Evolutionary conservation across 2,329 filamentous ascomycete species (phyloP), one percentile per base, ranked within the genome.

Genomic region (Epichloe typhina): DNA sequence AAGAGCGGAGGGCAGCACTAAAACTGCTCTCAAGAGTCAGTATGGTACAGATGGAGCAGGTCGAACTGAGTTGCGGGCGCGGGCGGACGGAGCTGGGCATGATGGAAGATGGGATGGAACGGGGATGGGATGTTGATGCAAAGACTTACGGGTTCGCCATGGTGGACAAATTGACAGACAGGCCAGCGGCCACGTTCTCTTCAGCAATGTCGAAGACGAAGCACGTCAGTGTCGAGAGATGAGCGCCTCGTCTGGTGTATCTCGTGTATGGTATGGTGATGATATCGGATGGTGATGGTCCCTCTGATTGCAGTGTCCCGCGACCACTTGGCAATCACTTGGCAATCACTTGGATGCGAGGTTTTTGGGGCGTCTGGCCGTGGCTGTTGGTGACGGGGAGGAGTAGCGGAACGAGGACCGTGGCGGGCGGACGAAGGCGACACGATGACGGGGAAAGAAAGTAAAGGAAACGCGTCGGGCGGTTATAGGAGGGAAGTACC

Each of bases 1-100:
- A 91, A 55, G 86, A 86, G 70, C 86, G 86, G 70, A 93, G 86
- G 69, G 84, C 81, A 60, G 77, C 77, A 60, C 80, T 77, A 63
- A 91, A 68, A 62, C 84, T 84, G 49, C 42, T 43, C 35, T 11
- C 36, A 3, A n/a, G 15, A 37, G 33, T 49, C 40, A 49, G 15
- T 21, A 43, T 37, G 17, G 9, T 17, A 2, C 9, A 4, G 4
- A 46, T 15, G 19, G 26, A 31, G 15, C 17, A 23, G 17, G 45
- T 8, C 13, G 3, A 12, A 17, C 7, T 38, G 5, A 15, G 13
- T 12, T 35, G 31, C 17, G 39, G n/a, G 7, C 36, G 13, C 36
- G 26, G 26, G 17, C 17, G 17, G 17, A 17, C 17, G 17, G 17
- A 31, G 26, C 26, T 31, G 26, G 26, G 26, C 26, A 31, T 31